Conservation (phyloP, 2,329 filamentous ascomycete species). For the Ceratocystis albifundus region DNA sequence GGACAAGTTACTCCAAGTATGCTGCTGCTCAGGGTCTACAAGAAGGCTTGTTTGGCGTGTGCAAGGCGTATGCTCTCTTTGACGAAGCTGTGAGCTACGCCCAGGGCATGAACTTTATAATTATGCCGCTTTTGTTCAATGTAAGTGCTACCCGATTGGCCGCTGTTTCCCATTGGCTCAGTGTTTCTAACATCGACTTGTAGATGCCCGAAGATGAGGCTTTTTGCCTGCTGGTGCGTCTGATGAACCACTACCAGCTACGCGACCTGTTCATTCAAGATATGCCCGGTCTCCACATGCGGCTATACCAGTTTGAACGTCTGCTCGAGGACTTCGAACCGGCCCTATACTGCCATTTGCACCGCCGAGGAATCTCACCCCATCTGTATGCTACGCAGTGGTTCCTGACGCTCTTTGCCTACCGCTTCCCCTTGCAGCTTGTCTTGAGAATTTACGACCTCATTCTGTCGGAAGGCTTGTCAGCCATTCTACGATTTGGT, state of each 20-base stretch:
- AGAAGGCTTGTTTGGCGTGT: conserved; percentile 86
- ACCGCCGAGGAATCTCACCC: conserved; percentile 73
- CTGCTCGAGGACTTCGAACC: conserved; percentile 89
- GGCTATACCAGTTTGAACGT: conserved; percentile 89
- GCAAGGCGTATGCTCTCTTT: conserved; percentile 93
- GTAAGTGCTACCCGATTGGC: conserved; percentile 37
- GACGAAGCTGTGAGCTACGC: conserved; percentile 93
- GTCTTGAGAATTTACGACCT: conserved; percentile 95
- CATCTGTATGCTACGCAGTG: conserved; percentile 96
- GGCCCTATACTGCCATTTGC: conserved; percentile 86
- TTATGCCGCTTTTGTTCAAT: conserved; percentile 93
- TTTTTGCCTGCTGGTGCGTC: conserved; percentile 78
- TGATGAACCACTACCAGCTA: conserved; percentile 95
- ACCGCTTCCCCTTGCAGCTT: conserved; percentile 90
- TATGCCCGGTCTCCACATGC: conserved; percentile 90
- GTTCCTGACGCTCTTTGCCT: conserved; percentile 98
- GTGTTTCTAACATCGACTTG: conserved; percentile 17
- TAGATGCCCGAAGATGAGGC: conserved; percentile 95
- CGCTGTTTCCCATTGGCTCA: not conserved
- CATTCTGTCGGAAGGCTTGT: conserved; percentile 83
- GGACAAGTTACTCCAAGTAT: conserved; percentile 95
- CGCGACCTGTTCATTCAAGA: conserved; percentile 89
- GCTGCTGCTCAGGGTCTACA: conserved; percentile 82
- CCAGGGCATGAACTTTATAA: conserved; percentile 97
- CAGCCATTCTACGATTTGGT: conserved; percentile 87